Evolutionary conservation across 2,329 filamentous ascomycete genomes (phyloP), one percentile per base, ranked within the genome.

Genomic region (Xylaria sp.): DNA sequence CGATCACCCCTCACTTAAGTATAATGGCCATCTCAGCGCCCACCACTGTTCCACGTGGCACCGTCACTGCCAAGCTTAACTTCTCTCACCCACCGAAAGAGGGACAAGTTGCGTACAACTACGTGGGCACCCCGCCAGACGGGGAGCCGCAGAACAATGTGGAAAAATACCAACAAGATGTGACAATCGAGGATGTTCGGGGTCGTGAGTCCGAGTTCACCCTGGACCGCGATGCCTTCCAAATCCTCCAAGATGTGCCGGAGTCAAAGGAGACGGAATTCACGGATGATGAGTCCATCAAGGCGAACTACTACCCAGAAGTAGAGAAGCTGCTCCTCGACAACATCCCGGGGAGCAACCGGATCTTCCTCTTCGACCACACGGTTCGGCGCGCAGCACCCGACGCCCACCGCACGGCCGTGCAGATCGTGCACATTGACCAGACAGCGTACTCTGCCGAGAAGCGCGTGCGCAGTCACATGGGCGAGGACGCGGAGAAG

Each of bases 321-420:
- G 87, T 97, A 9, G 91, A 94, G 80, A 78, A 85, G 57, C 82
- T 97, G 30, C 82, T 97, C 0, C 81, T 94, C 2, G 81, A 87
- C 15, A 80, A 88, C 65, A 83, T 97, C 18, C 89, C 90, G 0
- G 92, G 91, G 61, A 85, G 87, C 30, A 84, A 87, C 65, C 84
- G 85, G 4, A 83, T 97, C 34, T 83, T 93, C 72, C 82, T 97
- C 76, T 97, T 97, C 81, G 93, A 97, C 83, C 92, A 97, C 82
- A 97, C 93, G 8, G 88, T 97, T 78, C 91, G 94, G n/a, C 87
- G 91, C 48, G 83, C 87, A 12, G 77, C 80, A 1, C 85, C 89
- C 0, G 79, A 82, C 61, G 86, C 91, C 0, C 78, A 80, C n/a
- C 87, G 93, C 56, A 83, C 82, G 1, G 93, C 94, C 1, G 93